Evolutionary conservation across 1,284 basidiomycete genomes (phyloP).

Genomic region (Malassezia furfur): DNA sequence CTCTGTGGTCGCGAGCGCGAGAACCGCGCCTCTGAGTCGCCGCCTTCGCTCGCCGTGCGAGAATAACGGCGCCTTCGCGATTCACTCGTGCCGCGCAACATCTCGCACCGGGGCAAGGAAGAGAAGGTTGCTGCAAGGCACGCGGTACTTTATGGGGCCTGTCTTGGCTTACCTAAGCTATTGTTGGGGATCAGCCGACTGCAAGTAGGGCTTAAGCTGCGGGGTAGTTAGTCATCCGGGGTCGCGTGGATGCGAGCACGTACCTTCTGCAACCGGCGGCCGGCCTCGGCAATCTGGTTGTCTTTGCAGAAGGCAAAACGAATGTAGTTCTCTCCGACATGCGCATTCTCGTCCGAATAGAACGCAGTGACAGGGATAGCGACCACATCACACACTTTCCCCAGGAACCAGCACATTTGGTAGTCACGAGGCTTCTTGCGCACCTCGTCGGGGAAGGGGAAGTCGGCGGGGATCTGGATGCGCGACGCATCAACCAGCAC

Average conservation of each 20-base stretch:
- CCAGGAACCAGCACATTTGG: constrained; percentile 54
- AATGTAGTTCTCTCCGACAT: constrained; percentile 30
- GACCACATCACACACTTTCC: constrained; percentile 42
- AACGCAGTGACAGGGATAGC: constrained; percentile 44
- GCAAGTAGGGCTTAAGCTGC: constrained; percentile 7
- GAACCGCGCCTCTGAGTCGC: background rate
- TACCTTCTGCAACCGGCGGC: constrained; percentile 27
- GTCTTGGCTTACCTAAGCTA: background rate
- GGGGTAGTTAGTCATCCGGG: background rate
- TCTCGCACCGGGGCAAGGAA: no score
- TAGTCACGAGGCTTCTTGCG: constrained; percentile 78
- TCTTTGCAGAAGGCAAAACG: constrained; percentile 45
- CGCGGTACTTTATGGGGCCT: background rate
- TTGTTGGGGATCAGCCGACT: background rate
- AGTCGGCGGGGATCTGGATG: constrained; percentile 72
- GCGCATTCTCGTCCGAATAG: constrained; percentile 26
- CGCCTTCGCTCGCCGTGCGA: no score
- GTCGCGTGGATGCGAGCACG: background rate
- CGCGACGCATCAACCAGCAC: constrained; percentile 64
- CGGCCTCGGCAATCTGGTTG: constrained; percentile 34
- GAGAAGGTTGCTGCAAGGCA: no score
- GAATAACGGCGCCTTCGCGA: no score
- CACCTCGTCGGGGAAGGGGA: constrained; percentile 69
- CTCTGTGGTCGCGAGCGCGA: background rate
- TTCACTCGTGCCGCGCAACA: no score